These are phyloP conservation scores for Crepidotus variabilis DNA, from an alignment of 768 basidiomycete species.

Conservation along the genomic window DNA sequence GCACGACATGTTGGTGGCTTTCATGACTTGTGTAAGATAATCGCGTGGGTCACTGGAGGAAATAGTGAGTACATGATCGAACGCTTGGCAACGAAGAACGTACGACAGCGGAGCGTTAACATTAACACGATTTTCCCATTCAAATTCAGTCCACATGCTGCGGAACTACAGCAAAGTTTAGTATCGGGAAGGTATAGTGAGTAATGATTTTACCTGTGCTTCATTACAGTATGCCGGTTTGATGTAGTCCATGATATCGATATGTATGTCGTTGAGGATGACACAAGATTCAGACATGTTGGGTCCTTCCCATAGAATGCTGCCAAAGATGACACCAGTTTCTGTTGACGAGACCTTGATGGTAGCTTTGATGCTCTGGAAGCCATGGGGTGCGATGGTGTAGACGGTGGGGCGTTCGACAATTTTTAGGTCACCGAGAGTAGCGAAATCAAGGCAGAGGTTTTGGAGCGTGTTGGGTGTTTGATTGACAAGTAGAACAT, in stretches of 20 bases:
- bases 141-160: constrained; percentile 99
- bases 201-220: constrained; percentile 61
- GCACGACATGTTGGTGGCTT: constrained; percentile 96
- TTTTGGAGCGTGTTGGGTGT: constrained; percentile 93
- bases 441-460: constrained; percentile 95
- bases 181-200: background rate
- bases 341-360: constrained; percentile 99
- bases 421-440: constrained; percentile 93
- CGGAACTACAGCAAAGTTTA: constrained; percentile 60
- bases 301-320: constrained; percentile 93
- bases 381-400: constrained; percentile 92
- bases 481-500: constrained; percentile 96
- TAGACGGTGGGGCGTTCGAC: constrained; percentile 94
- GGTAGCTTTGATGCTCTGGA: constrained; percentile 98
- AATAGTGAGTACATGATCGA: background rate
- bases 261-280: constrained; percentile 94
- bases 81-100: constrained; percentile 26
- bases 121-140: constrained; percentile 99
- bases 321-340: constrained; percentile 97
- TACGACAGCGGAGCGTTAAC: constrained; percentile 81
- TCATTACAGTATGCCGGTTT: constrained; percentile 95
- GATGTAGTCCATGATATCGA: constrained; percentile 99
- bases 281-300: constrained; percentile 87
- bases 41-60: constrained; percentile 69
- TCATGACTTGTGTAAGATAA: constrained; percentile 94